Evolutionary conservation across 108 stramenopile species (phyloP).

Genomic region (Parietichytrium sp.): DNA sequence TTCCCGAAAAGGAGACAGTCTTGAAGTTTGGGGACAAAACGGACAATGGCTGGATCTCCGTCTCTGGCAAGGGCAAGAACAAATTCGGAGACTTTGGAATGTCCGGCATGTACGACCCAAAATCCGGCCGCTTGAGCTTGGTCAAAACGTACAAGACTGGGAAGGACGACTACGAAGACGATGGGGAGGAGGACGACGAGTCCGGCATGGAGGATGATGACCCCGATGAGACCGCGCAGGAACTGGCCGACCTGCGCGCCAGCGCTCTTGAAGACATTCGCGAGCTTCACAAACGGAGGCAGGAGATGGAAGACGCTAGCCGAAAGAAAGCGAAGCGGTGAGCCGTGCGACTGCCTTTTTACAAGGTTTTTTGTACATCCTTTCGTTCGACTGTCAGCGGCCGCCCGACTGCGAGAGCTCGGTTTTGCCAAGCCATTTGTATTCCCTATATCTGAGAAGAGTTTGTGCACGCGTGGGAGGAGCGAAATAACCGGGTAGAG

Average conservation of each 20-base stretch:
- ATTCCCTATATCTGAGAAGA: too few species aligned
- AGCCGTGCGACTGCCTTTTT: too few species aligned
- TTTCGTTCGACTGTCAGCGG: too few species aligned
- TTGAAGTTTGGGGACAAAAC: conserved; percentile 5
- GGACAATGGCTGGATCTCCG: background rate
- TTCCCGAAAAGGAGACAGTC: conserved; percentile 4
- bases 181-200: conserved; percentile 29
- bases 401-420: too few species aligned
- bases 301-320: background rate
- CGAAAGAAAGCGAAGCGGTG: conserved; percentile 16
- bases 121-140: background rate
- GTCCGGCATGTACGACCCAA: background rate
- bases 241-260: conserved; percentile 22
- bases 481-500: too few species aligned
- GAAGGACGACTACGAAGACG: conserved; percentile 25
- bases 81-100: background rate
- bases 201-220: conserved; percentile 14
- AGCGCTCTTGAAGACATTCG: conserved; percentile 16
- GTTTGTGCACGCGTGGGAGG: too few species aligned
- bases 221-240: conserved; percentile 14
- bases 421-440: too few species aligned
- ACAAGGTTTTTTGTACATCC: too few species aligned
- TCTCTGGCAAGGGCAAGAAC: conserved; percentile 11
- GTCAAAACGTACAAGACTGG: conserved; percentile 21
- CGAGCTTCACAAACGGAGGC: background rate